phyloP scores from a whole-genome alignment of 192 early-diverging fungal species.

The Umbelopsis ramanniana region DNA sequence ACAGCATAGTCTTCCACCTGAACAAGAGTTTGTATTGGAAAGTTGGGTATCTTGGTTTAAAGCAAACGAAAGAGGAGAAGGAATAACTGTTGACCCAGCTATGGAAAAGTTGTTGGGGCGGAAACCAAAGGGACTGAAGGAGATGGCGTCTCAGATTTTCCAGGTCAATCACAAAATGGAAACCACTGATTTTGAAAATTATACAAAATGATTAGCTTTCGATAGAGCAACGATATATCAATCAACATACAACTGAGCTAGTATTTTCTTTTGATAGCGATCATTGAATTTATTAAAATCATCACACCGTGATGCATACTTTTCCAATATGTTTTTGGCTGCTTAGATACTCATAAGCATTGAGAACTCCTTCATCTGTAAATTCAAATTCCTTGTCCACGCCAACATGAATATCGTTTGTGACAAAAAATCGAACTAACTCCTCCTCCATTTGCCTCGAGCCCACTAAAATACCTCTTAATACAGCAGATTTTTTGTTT shows the following conservation, averaged over 20 bases:
- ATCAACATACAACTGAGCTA: neutral
- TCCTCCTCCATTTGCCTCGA: slow-evolving; percentile 19
- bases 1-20: slow-evolving; percentile 1
- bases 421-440: slow-evolving; percentile 7
- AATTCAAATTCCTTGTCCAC: neutral
- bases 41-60: neutral
- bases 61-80: neutral
- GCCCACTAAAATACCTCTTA: slow-evolving; percentile 15
- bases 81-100: neutral
- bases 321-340: slow-evolving; percentile 26
- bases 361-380: neutral
- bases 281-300: slow-evolving; percentile 14
- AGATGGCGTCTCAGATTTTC: neutral
- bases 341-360: slow-evolving; percentile 11
- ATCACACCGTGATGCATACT: slow-evolving; percentile 9
- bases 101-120: neutral
- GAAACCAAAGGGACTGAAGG: neutral
- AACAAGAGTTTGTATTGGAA: neutral
- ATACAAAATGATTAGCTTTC: neutral
- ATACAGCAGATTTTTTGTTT: neutral
- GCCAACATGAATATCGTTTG: neutral
- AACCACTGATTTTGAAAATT: slow-evolving; percentile 7
- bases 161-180: neutral
- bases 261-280: neutral
- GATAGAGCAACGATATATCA: neutral